Evolutionary conservation across 257 asterid species (phyloP), one percentile per base, ranked within the genome.

Genomic region (Solanum piurae): DNA sequence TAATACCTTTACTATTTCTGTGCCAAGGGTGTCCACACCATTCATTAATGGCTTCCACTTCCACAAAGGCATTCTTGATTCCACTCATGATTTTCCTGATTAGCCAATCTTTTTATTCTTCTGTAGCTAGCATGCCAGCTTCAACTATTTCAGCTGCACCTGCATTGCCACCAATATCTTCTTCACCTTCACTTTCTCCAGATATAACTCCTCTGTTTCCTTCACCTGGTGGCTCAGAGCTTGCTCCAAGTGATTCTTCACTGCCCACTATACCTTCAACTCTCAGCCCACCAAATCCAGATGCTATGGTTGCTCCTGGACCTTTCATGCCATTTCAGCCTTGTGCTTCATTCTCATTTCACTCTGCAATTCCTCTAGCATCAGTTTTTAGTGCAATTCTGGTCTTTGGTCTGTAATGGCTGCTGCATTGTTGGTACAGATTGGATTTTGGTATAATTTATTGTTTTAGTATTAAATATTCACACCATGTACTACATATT

Each of bases 251-350:
- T 46, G 97, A 95, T 9, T 92, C 98, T 25, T 87, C 95, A 79
- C 79, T 92, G 33, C 98, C 98, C 27, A 91, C 93, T 16, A 94
- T 95, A 44, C 97, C 99, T 76, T 94, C 99, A 9, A 96, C 97
- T 87, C 99, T 94, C n/a, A 96, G 99, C 91, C 98, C 98, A n/a
- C 99, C 99, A 0, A 95, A 95, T 72, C 98, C 98, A 9, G 98
- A 95, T 74, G 97, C 89, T 38, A 42, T 91, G 82, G 93, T 62
- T 1, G 93, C 94, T 84, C 91, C 91, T 0, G 98, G 93, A 71
- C 98, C 98, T 11, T 91, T 74, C 5, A 5, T 80, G 27, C 98
- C 6, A 52, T 92, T 42, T 87, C 94, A 2, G 85, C 97, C 98
- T 0, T 27, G 76, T 8, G 95, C 88, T 37, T 66, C 88, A 2